Base-by-base conservation (phyloP, 441 rosid species). In the Biscutella laevigata region DNA sequence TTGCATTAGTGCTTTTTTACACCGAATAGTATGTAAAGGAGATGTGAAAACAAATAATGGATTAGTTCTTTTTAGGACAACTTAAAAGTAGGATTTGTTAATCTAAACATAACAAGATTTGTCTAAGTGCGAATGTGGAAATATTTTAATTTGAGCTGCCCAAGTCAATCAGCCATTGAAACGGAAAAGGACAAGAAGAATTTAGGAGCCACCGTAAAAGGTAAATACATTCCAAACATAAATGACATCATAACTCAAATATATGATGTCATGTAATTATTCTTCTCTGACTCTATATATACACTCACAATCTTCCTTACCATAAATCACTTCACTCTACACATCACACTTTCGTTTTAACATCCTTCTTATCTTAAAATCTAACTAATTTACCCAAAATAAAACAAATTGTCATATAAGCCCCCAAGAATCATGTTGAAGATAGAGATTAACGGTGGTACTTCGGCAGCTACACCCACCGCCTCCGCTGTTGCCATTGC, bases 371-470 rank as follows among this genome's bases (percentile, higher is more conserved):
- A 27, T 9, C 36, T 26, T 5, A 34, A 54, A 29, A 12, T 30
- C 20, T 17, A 4, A 59, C 58, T 19, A 40, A 40, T 24, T 66
- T 26, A 39, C 50, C 38, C 33, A 4, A 38, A 52, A 29, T 0
- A 13, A 27, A 4, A 16, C 7, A 38, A 39, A 15, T 24, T 9
- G 39, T 40, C 57, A 9, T 1, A 8, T 32, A 30, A 47, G 26
- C 8, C 44, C n/a, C 4, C 28, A 45, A 57, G 13, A 59, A 53
- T 7, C 41, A 73, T 66, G 71, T 34, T 64, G 5, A 71, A 71
- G 67, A 75, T 74, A 84, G 83, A 74, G 59, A 37, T n/a, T 8
- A 59, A 46, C 45, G 59, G 63, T 61, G 74, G 74, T 32, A n/a
- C 62, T 20, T 44, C 68, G 9, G 16, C 64, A 16, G 10, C 68